Evolutionary conservation across 768 basidiomycete species (phyloP), one percentile per base, ranked within the genome.

Genomic region (Podaxis sp.): DNA sequence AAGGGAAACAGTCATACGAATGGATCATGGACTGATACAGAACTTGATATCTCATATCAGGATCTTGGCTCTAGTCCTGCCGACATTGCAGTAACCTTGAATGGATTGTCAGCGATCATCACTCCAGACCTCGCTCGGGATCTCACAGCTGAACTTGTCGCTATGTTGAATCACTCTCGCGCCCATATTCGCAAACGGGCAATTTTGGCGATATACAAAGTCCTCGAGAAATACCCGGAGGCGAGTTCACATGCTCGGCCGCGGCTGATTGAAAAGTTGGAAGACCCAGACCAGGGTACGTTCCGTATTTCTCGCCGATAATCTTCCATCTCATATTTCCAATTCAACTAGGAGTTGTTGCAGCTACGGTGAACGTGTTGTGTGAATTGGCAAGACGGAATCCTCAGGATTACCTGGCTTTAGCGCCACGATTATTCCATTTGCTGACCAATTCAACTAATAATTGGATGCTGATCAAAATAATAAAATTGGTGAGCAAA

Each of bases 401-500:
- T 65, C 94, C 96, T 7, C 76, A 79, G 63, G 90, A 92, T 64
- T 95, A 94, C 71, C 81, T 99, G 7, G 80, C 87, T 3, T 76
- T 99, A 44, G 97, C 96, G 2, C 97, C 97, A 9, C 92, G 92
- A 68, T 75, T 99, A 59, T 99, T 99, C 74, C 93, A 92, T 69
- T 82, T 99, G 11, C 78, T 99, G 63, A 97, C 94, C 0, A 94
- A 89, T 2, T 95, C 95, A 11, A 90, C 92, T 9, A 99, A 99
- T 74, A 99, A 99, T 69, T 99, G 97, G 97, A 96, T 99, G 93
- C 83, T 99, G 63, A 99, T 99, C 75, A 99, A 99, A 77, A 90
- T 99, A 59, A 88, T 99, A 72, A 99, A 99, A 77, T 75, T 99
- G 74, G 96, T 95, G 74, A 69, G 63, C n/a, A n/a, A 13, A 39